These are phyloP conservation scores for Claviceps africana DNA, from an alignment of 2,329 filamentous ascomycete genomes.

Conservation along the genomic window DNA sequence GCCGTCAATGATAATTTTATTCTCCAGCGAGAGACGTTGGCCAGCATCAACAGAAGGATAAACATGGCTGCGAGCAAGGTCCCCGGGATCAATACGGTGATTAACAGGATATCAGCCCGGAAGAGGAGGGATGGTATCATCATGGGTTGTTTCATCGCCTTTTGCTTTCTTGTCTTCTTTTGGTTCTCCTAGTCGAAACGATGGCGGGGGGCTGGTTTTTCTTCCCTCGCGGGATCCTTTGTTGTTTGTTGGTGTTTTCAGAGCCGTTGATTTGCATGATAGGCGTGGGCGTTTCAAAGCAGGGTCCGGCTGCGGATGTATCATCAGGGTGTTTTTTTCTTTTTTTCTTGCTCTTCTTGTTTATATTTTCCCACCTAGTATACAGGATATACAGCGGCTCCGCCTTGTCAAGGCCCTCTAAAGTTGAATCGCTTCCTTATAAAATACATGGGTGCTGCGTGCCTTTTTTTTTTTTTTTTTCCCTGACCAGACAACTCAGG, in stretches of 20 bases:
- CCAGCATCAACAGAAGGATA: conserved; percentile 82
- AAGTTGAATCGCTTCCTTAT: not conserved
- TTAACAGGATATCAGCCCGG: conserved; percentile 83
- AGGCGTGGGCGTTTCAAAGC: conserved; percentile 17
- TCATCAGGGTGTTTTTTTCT: conserved; percentile 14
- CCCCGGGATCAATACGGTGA: conserved; percentile 83
- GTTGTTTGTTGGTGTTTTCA: not conserved
- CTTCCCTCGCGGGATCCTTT: not conserved
- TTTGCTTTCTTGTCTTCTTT: conserved; percentile 79
- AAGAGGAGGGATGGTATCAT: conserved; percentile 93
- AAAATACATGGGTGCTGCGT: conserved; percentile 8
- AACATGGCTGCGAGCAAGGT: conserved; percentile 80
- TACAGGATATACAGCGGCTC: conserved; percentile 14
- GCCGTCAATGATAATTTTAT: conserved; percentile 88
- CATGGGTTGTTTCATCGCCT: conserved; percentile 76
- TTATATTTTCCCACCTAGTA: conserved; percentile 8
- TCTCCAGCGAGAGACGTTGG: conserved; percentile 73
- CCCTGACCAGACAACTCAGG: no score
- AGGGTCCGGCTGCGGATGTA: conserved; percentile 14
- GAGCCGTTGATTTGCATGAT: conserved; percentile 9
- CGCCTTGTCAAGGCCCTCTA: not conserved
- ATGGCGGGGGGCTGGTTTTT: not conserved
- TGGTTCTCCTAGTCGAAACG: conserved; percentile 41
- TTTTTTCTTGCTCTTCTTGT: not conserved
- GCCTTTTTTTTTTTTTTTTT: no score